phyloP scores from a whole-genome alignment of 2,329 filamentous ascomycete genomes.

The Leptodontidium sp. region DNA sequence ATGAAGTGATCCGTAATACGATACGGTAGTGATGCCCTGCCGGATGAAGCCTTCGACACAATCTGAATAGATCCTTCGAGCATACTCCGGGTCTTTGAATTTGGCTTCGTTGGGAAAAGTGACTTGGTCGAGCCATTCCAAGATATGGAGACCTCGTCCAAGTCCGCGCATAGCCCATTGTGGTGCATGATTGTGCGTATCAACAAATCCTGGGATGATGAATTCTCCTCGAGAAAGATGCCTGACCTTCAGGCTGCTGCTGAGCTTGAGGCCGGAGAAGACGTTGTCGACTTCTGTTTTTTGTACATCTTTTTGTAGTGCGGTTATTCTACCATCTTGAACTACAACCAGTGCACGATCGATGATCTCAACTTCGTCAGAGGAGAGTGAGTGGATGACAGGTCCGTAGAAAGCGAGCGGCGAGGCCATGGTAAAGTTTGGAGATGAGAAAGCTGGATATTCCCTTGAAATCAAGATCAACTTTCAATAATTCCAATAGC shows the following conservation, averaged over 20 bases:
- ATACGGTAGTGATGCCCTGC: conserved; percentile 88
- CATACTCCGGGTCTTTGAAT: conserved; percentile 67
- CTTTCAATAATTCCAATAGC: not conserved
- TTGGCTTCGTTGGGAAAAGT: conserved; percentile 74
- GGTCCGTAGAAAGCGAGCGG: conserved; percentile 24
- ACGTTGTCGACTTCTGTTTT: conserved; percentile 1
- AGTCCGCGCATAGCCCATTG: conserved; percentile 57
- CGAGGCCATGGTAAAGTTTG: conserved; percentile 7
- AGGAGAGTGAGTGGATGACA: conserved; percentile 27
- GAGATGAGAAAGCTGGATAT: not conserved
- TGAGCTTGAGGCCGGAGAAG: conserved; percentile 21
- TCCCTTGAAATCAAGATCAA: not conserved
- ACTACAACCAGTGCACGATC: conserved; percentile 25
- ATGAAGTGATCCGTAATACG: conserved; percentile 90
- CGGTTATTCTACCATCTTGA: conserved; percentile 21
- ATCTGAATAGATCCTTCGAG: conserved; percentile 75
- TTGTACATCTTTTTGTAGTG: conserved; percentile 16
- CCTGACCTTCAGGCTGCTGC: not conserved
- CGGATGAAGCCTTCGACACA: conserved; percentile 81
- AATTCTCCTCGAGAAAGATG: conserved; percentile 47
- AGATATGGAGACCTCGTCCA: conserved; percentile 41
- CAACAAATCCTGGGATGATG: conserved; percentile 67
- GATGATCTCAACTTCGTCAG: conserved; percentile 23
- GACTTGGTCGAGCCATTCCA: conserved; percentile 70
- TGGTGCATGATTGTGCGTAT: conserved; percentile 75